phyloP scores from a whole-genome alignment of 495 filamentous ascomycete genomes.

The Physcia stellaris region DNA sequence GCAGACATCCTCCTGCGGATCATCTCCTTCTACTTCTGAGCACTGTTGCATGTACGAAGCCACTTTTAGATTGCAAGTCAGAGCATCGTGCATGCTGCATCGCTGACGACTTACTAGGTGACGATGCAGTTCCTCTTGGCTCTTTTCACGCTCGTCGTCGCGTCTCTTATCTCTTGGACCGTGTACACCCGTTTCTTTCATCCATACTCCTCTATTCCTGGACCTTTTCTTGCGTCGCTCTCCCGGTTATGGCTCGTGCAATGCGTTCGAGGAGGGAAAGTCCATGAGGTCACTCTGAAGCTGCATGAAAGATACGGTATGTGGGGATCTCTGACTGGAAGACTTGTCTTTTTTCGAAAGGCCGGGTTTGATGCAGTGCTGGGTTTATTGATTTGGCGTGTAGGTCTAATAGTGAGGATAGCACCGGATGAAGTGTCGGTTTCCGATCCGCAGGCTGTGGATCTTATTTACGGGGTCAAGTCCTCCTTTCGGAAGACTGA shows the following conservation, averaged over 20 bases:
- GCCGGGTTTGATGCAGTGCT: too few species aligned
- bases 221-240: slow-evolving; percentile 12
- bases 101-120: too few species aligned
- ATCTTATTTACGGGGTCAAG: slow-evolving; percentile 10
- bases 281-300: slow-evolving; percentile 8
- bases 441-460: slow-evolving; percentile 18
- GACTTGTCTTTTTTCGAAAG: background rate
- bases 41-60: too few species aligned
- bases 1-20: too few species aligned
- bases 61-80: too few species aligned
- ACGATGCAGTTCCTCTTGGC: too few species aligned
- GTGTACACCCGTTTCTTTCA: slow-evolving; percentile 12
- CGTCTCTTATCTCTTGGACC: slow-evolving; percentile 7
- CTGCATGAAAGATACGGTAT: slow-evolving; percentile 15
- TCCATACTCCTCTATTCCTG: slow-evolving; percentile 11
- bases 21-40: too few species aligned
- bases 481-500: slow-evolving; percentile 9
- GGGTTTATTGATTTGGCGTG: too few species aligned
- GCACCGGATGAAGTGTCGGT: slow-evolving; percentile 17
- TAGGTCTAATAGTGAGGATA: slow-evolving; percentile 17
- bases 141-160: too few species aligned
- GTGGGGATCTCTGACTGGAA: background rate
- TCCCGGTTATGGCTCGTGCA: slow-evolving; percentile 9
- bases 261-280: slow-evolving; percentile 4
- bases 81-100: too few species aligned